Base-by-base conservation (phyloP, 2,329 filamentous ascomycete genomes). In the Whalleya microplaca region DNA sequence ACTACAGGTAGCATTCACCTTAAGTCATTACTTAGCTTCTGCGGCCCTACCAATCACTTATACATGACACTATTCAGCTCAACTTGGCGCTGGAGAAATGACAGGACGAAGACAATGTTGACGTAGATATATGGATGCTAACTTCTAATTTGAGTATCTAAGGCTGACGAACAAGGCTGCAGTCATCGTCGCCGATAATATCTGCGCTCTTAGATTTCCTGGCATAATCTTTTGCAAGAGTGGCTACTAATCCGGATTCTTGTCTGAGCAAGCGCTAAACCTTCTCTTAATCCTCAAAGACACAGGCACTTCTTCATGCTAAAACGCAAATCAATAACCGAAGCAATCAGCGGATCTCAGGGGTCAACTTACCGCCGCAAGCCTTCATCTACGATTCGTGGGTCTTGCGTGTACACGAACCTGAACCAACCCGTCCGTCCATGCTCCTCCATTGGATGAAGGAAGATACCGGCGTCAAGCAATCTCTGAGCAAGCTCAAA, bases 381-480 rank as follows among this genome's bases (percentile, higher is more conserved):
- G 0, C 76, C 77, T 59, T 78, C 72, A 1, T 64, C 66, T 2
- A 79, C 64, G 2, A 65, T 66, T 8, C 51, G 60, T 29, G 71
- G 63, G 6, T 74, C 67, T n/a, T 77, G 75, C 2, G 74, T 76
- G 55, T 80, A 85, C 0, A 85, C 78, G 18, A 86, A 45, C 2
- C 84, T 70, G 58, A 84, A 85, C 76, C 78, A 82, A 0, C 84
- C 83, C 0, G 76, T 71, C 50, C 75, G 75, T 0, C 74, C 73
- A 59, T 81, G 75, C 47, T 78, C 76, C 55, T 80, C 76, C 0
- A 77, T 74, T 0, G 78, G 74, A 44, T 82, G 80, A 21, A 85
- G 54, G 53, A 80, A 81, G 2, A 85, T 75, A 2, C 80, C 82
- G 0, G 71, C 71, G 21, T 75, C 69, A n/a, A 75, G 61, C 41